phyloP scores from a whole-genome alignment of 1,284 basidiomycete genomes.

The Heterobasidion irregulare region DNA sequence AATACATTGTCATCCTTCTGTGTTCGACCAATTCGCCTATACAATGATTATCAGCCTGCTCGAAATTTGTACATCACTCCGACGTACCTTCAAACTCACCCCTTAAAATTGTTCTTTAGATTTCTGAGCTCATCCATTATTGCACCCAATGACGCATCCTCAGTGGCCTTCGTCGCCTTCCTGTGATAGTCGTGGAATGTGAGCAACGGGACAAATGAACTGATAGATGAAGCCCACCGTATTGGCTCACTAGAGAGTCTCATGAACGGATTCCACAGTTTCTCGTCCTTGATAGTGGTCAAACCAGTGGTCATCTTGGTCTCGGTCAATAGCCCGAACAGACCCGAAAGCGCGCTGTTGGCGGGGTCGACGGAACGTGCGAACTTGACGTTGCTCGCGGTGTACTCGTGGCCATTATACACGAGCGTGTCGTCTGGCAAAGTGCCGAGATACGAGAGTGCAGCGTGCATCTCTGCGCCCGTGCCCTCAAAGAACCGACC shows the following conservation, averaged over 20 bases:
- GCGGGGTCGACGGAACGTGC: constrained; percentile 59
- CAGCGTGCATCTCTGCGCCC: constrained; percentile 76
- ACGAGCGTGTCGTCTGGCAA: constrained; percentile 80
- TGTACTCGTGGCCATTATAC: constrained; percentile 94
- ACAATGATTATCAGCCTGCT: no score
- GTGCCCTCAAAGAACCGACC: constrained; percentile 97
- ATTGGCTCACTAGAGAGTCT: constrained; percentile 49
- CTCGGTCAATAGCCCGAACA: constrained; percentile 43
- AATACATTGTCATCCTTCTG: no score
- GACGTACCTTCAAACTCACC: constrained; percentile 21
- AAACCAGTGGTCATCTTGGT: constrained; percentile 64
- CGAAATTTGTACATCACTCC: no score
- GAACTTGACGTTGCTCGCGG: constrained; percentile 59
- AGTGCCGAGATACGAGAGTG: constrained; percentile 68
- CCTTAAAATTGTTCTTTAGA: constrained; percentile 78
- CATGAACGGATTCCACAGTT: constrained; percentile 84
- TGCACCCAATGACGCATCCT: constrained; percentile 36
- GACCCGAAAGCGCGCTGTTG: constrained; percentile 45
- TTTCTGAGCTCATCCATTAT: constrained; percentile 73
- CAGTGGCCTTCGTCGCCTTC: constrained; percentile 36
- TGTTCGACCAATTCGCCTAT: no score
- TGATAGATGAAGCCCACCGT: constrained; percentile 32
- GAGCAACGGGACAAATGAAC: constrained; percentile 3
- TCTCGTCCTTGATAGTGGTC: constrained; percentile 81
- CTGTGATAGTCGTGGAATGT: constrained; percentile 20